Conservation (phyloP, 352 stramenopile genomes). For the Pythium myriotylum region DNA sequence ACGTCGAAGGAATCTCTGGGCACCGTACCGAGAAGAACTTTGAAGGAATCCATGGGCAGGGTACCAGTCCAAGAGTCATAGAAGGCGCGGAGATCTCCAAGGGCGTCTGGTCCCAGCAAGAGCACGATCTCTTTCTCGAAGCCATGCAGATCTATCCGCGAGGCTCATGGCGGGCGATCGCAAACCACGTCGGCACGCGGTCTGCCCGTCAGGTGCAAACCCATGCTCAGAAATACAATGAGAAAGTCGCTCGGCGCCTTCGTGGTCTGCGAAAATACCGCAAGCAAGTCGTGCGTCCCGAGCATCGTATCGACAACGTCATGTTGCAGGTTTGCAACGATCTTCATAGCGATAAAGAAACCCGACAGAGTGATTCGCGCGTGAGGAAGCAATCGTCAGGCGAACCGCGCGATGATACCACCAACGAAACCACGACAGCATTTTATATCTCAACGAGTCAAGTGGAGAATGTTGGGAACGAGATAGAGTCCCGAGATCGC, state of each 20-base stretch:
- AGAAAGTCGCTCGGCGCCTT: constrained; percentile 17
- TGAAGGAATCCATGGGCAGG: too few species aligned
- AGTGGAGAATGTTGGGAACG: too few species aligned
- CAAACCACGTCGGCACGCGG: constrained; percentile 15
- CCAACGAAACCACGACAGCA: too few species aligned
- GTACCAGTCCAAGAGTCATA: too few species aligned
- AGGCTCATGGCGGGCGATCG: constrained; percentile 9
- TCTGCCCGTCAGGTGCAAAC: constrained; percentile 21
- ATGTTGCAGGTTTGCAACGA: constrained; percentile 15
- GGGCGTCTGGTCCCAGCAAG: constrained; percentile 21
- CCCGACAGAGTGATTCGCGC: too few species aligned
- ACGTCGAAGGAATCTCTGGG: too few species aligned
- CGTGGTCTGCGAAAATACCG: constrained; percentile 14
- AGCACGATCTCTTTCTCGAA: constrained; percentile 28
- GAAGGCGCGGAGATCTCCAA: background rate
- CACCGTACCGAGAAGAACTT: too few species aligned
- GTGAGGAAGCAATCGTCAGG: too few species aligned
- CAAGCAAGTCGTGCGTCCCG: background rate
- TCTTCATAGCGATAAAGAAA: constrained; percentile 14
- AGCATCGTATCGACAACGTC: constrained; percentile 17
- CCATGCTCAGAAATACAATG: constrained; percentile 21
- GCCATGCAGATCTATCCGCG: constrained; percentile 21
- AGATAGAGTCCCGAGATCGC: too few species aligned
- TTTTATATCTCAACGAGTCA: too few species aligned
- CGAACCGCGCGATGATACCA: too few species aligned